Percentiles rank a stretch among this genome's conserved stretches.
phyloP scores from a whole-genome alignment of 75 land plant species.

The Chamaecyparis obtusa region DNA sequence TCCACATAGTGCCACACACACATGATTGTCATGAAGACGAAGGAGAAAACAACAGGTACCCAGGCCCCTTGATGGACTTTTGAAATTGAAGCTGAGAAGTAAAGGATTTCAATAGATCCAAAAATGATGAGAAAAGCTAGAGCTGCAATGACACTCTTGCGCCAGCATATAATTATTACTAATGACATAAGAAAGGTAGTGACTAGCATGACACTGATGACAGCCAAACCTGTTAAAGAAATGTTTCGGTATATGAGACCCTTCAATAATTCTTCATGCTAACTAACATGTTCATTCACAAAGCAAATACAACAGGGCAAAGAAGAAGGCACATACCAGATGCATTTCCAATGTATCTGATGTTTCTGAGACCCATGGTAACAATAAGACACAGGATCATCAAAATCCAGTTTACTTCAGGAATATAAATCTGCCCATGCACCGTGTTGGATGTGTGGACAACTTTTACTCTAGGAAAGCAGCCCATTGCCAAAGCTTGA shows the following conservation, averaged over 20 bases:
- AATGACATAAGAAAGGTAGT: conserved; percentile 63
- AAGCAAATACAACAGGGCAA: not conserved
- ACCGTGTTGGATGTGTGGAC: conserved; percentile 45
- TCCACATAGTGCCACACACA: conserved; percentile 68
- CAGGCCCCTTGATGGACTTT: conserved; percentile 56
- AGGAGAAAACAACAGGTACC: conserved; percentile 37
- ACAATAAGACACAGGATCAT: conserved; percentile 35
- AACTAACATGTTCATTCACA: not conserved
- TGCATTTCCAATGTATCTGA: conserved; percentile 33
- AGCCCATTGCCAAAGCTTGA: conserved; percentile 43
- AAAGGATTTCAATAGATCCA: conserved; percentile 46
- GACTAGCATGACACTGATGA: conserved; percentile 57
- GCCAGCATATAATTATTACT: conserved; percentile 48
- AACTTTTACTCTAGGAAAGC: conserved; percentile 58
- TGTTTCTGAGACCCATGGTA: conserved; percentile 36
- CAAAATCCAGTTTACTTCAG: conserved; percentile 55
- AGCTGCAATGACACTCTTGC: conserved; percentile 26
- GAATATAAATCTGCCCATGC: conserved; percentile 49
- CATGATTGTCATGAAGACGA: conserved; percentile 37
- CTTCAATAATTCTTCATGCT: not conserved
- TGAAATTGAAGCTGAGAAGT: conserved; percentile 38
- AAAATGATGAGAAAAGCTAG: conserved; percentile 42
- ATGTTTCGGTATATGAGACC: not conserved
- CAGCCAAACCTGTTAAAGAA: conserved; percentile 47
- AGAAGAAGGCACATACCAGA: conserved; percentile 20